phyloP scores from a whole-genome alignment of 2,329 filamentous ascomycete genomes.

The Phoma herbarum region DNA sequence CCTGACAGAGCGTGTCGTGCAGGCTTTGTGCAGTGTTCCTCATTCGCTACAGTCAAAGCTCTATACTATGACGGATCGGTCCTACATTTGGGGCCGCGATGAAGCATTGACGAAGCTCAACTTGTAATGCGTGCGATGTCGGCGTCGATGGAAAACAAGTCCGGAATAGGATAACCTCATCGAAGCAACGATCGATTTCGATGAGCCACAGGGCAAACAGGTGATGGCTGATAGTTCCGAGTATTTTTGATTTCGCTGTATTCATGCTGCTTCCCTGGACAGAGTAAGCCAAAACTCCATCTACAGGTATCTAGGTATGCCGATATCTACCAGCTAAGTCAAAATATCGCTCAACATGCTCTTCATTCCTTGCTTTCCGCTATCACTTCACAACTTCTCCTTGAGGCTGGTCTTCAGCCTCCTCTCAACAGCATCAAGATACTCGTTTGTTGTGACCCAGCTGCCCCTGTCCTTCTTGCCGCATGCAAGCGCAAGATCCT shows the following conservation, averaged over 20 bases:
- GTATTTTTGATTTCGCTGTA: constrained; percentile 23
- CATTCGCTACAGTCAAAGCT: background rate
- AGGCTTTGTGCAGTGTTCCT: background rate
- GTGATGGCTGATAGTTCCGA: background rate
- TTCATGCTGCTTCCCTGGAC: constrained; percentile 20
- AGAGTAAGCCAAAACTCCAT: constrained; percentile 28
- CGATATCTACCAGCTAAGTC: constrained; percentile 26
- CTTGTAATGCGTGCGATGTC: constrained; percentile 1
- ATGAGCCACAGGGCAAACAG: background rate
- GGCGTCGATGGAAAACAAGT: constrained; percentile 2
- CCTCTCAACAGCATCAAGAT: constrained; percentile 90
- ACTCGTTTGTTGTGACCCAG: constrained; percentile 90
- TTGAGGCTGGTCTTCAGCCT: constrained; percentile 82
- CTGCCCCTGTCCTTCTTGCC: constrained; percentile 84
- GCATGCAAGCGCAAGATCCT: constrained; percentile 94
- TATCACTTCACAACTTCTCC: constrained; percentile 70
- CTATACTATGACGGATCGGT: background rate
- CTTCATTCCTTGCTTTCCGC: constrained; percentile 3
- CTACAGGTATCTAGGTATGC: constrained; percentile 27
- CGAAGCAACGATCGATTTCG: background rate
- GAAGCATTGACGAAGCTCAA: background rate
- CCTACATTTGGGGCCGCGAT: background rate
- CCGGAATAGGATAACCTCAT: background rate
- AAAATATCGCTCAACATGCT: constrained; percentile 17
- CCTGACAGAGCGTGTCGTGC: background rate